Base-by-base conservation (phyloP, 176 grass and related monocot species). In the Ananas comosus region DNA sequence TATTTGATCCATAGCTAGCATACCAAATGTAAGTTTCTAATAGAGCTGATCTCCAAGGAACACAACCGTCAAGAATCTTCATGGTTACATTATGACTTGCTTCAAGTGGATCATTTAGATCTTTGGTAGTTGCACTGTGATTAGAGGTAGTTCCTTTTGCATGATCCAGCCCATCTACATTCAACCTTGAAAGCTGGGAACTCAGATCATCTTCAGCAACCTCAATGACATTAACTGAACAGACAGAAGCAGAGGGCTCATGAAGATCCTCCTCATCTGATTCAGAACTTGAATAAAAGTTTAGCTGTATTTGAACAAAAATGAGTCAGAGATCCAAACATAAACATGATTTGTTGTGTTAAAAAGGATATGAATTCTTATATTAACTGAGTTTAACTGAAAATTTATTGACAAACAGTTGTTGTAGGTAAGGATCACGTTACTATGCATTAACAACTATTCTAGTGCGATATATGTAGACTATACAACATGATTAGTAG, bases 1-100 rank as follows among this genome's bases (percentile, higher is more conserved):
- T 88, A 77, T 97, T 97, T 73, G 94, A 97, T 51, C 94, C 94
- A 88, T 82, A 97, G 53, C 81, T 93, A 61, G 84, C 89, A 88
- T 92, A 92, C 94, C 94, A 97, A 83, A 97, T 67, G 81, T 90
- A 73, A 82, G 51, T 70, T 90, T 71, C 86, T 49, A 89, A 92
- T 67, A 86, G 82, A 72, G 68, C 63, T 64, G 82, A 88, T 83
- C 94, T 87, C 86, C 93, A 97, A 77, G 74, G 27, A 19, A 78
- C 11, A 78, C 66, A 73, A 47, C 63, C 50, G 79, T 83, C 73
- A 56, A 64, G 57, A 63, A 72, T 81, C 64, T 73, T 58, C 73
- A 61, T 42, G n/a, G 82, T 70, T 76, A 67, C 69, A 79, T 72
- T 68, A 71, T 42, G 76, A 25, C 72, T 71, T 50, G 42, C 58